Evolutionary conservation across 805 yeast species (phyloP).

Genomic region (Metschnikowia continentalis): DNA sequence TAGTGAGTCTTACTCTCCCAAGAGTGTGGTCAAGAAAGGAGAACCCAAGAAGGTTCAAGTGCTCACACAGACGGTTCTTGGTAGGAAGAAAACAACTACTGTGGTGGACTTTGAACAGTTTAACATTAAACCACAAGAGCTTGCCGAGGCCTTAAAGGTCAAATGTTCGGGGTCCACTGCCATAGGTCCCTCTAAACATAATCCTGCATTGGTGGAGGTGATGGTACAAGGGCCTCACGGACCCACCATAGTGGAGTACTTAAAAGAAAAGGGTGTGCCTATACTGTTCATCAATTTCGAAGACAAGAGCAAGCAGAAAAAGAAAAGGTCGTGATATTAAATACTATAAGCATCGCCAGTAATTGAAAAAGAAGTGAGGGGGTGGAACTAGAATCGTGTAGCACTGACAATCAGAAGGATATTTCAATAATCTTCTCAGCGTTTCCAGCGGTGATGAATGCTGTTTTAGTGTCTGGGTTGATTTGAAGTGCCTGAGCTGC

Average conservation of each 20-base stretch:
- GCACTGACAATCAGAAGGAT: slow-evolving; percentile 33
- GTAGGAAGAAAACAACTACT: slow-evolving; percentile 75
- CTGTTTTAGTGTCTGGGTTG: slow-evolving; percentile 50
- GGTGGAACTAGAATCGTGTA: neutral
- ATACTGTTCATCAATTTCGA: slow-evolving; percentile 59
- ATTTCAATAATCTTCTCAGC: slow-evolving; percentile 56
- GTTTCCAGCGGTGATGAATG: slow-evolving; percentile 53
- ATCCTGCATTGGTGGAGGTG: slow-evolving; percentile 60
- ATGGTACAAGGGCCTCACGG: slow-evolving; percentile 91
- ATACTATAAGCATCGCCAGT: neutral
- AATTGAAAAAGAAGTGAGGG: neutral
- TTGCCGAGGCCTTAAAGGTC: slow-evolving; percentile 66
- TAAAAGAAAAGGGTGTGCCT: slow-evolving; percentile 61
- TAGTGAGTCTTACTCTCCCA: slow-evolving; percentile 26
- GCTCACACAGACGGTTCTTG: slow-evolving; percentile 70
- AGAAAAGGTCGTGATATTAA: slow-evolving; percentile 23
- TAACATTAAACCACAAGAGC: slow-evolving; percentile 55
- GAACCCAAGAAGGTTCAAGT: slow-evolving; percentile 61
- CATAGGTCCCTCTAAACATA: slow-evolving; percentile 53
- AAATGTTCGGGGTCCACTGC: slow-evolving; percentile 90
- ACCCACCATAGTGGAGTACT: slow-evolving; percentile 51
- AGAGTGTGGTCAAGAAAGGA: slow-evolving; percentile 45
- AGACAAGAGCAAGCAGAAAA: slow-evolving; percentile 56
- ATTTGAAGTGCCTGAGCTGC: slow-evolving; percentile 53
- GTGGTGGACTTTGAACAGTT: slow-evolving; percentile 67